Base-by-base conservation (phyloP, 192 early-diverging fungal genomes). In the Chytriomyces sp. region DNA sequence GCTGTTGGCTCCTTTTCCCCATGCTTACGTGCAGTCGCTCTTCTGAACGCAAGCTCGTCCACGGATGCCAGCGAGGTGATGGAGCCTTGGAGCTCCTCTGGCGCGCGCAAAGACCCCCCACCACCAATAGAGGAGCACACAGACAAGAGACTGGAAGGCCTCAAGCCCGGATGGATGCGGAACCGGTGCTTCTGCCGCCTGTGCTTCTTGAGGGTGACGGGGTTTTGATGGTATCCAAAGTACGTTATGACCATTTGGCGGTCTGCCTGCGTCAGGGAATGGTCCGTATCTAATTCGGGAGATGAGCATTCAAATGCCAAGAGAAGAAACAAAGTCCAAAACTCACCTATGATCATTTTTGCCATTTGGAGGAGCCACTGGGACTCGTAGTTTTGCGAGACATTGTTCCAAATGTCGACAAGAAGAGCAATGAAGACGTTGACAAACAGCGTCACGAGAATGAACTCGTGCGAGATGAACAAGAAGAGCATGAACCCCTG, bases 351-450 rank as follows among this genome's bases (percentile, higher is more conserved):
- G 1, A 47, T 26, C 24, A 61, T 73, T 61, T 48, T 73, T 3
- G 71, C 71, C 71, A 73, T 73, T 26, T 73, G 71, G 4, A 73
- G 28, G 16, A 73, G 60, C 71, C 71, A 73, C 7, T 60, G 60
- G 9, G 71, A 73, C 35, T 73, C 71, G 11, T 73, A 73, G 45
- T 73, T 23, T 18, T 43, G 60, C n/a, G 71, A 73, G 3, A 73
- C 49, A 43, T 7, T 20, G 45, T 44, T 61, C 10, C 45, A 73
- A 47, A 73, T 45, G 45, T 73, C 71, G 28, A 73, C 71, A 26
- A 73, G 71, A 5, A 73, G 23, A 18, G 71, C 71, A 60, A 73
- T 61, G 0, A 73, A 47, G 10, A 73, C 71, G 26, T 73, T 73
- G 16, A 73, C 20, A 7, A 73, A 28, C 3, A 73, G 9, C 0